These are phyloP conservation scores for Diaporthe sp. DNA, from an alignment of 2,329 filamentous ascomycete species.

Conservation along the genomic window DNA sequence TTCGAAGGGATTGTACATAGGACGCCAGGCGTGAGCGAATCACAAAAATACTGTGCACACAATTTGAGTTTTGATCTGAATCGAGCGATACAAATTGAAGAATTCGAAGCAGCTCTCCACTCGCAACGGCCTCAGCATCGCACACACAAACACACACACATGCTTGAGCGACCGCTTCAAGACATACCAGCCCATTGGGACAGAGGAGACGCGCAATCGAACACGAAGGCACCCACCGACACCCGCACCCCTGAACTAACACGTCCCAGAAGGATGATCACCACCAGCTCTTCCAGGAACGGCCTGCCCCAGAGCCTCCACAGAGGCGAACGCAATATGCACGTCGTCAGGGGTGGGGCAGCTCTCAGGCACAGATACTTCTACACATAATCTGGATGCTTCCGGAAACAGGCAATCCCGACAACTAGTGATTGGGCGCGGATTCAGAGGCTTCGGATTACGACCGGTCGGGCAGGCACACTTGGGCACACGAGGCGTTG, in stretches of 20 bases:
- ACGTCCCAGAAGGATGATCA: not conserved
- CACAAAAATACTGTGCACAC: constrained; percentile 12
- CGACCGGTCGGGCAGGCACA: constrained; percentile 11
- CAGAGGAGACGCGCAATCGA: constrained; percentile 13
- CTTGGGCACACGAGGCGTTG: constrained; percentile 11
- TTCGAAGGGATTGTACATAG: constrained; percentile 35
- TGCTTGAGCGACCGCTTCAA: not conserved
- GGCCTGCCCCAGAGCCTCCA: not conserved
- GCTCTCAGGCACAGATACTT: not conserved
- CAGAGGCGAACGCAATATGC: not conserved
- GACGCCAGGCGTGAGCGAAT: constrained; percentile 11
- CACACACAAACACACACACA: not conserved
- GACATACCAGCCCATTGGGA: not conserved
- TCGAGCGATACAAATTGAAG: not conserved
- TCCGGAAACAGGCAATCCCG: constrained; percentile 16
- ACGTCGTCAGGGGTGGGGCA: constrained; percentile 2
- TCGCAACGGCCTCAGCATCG: too few species aligned
- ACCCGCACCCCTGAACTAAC: constrained; percentile 12
- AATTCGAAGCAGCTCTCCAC: not conserved
- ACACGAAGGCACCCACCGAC: not conserved
- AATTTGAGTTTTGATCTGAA: not conserved
- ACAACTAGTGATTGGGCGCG: not conserved
- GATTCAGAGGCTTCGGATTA: constrained; percentile 8
- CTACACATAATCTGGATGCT: not conserved
- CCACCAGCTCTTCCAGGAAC: not conserved